A percentile compares a stretch with the other conserved stretches of the same genome.
These are phyloP conservation scores for Anthracocystis walkeri DNA, from an alignment of 1,284 basidiomycete genomes.

Conservation along the genomic window DNA sequence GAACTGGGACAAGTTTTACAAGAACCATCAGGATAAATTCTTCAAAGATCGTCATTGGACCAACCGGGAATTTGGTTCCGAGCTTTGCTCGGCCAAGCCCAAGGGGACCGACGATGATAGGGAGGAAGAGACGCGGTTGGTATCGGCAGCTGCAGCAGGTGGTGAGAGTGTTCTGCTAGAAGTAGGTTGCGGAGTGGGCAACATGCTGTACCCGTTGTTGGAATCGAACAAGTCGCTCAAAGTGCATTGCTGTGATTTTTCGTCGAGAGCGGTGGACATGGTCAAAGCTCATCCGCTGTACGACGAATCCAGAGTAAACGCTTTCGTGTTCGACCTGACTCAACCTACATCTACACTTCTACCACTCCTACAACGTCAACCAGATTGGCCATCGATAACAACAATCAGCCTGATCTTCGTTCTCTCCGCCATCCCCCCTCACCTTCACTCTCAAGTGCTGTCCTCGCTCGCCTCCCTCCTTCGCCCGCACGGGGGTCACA, in stretches of 20 bases:
- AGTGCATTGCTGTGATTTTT: conserved; percentile 69
- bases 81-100: conserved; percentile 4
- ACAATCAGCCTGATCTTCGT: conserved; percentile 69
- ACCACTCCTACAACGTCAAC: not conserved
- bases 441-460: conserved; percentile 48
- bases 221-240: conserved; percentile 47
- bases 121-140: conserved; percentile 34
- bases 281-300: conserved; percentile 62
- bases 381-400: conserved; percentile 36
- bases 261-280: conserved; percentile 61
- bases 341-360: conserved; percentile 12
- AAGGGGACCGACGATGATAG: conserved; percentile 34
- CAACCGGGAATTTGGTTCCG: conserved; percentile 59
- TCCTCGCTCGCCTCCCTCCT: conserved; percentile 17
- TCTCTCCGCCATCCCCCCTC: conserved; percentile 69
- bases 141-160: not conserved
- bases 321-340: conserved; percentile 69
- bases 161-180: conserved; percentile 58
- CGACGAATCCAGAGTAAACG: conserved; percentile 56
- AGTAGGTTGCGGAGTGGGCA: conserved; percentile 69
- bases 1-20: conserved; percentile 70
- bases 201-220: conserved; percentile 65
- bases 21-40: conserved; percentile 65
- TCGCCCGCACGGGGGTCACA: conserved; percentile 21
- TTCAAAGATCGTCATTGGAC: conserved; percentile 71